Evolutionary conservation across 2,329 filamentous ascomycete species (phyloP), one percentile per base, ranked within the genome.

Genomic region (Nemania abortiva): DNA sequence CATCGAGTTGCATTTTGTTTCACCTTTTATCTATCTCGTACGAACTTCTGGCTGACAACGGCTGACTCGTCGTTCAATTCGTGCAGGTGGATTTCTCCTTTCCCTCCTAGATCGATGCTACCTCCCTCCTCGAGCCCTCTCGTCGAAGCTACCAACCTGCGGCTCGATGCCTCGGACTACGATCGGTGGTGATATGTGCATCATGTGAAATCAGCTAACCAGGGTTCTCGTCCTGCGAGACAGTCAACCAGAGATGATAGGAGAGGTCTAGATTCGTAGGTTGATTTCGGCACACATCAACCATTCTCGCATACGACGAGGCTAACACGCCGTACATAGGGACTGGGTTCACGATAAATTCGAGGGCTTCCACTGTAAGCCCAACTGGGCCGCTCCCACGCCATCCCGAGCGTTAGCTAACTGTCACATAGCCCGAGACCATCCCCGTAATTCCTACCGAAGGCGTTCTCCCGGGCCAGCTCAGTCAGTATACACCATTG

Each of bases 281-380:
- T 83, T 57, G 58, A 49, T 9, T 58, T 52, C 42, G 39, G 52
- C 20, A 59, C 39, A 3, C 45, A 60, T 22, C 24, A 10, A 53
- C 22, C 69, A 60, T 22, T 2, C 59, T 18, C 6, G 10, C 47
- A 20, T 22, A 58, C 56, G 34, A 60, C 50, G 29, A 42, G 63
- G 62, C 76, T 81, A 69, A 81, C 75, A 63, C 53, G 13, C 54
- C 72, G 93, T 65, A 79, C n/a, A n/a, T n/a, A n/a, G 93, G 78
- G 94, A 97, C 85, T 98, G 95, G 95, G 93, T 97, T 75, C 95
- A 98, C 80, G 93, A 97, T 83, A 92, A 90, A 79, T 97, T 90
- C 79, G 92, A 96, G 80, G 92, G 93, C 77, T 88, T 75, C 49
- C 69, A 91, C 79, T 86, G 90, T 87, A 83, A 77, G 78, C 58